Evolutionary conservation across 768 basidiomycete genomes (phyloP).

Genomic region (Leucocoprinus birnbaumii): DNA sequence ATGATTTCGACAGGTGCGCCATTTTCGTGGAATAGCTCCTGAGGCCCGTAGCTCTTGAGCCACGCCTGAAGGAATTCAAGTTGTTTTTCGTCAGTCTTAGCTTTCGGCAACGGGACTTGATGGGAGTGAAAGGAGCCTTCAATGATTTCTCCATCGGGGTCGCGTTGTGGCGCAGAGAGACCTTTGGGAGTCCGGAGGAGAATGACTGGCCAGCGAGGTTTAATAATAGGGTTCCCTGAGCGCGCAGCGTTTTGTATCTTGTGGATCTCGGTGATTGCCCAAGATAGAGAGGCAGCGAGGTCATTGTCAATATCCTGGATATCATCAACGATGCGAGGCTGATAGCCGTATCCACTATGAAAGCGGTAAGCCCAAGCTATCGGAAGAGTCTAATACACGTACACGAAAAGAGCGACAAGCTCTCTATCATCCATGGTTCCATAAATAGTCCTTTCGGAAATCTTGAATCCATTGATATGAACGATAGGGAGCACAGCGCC

Average conservation of each 20-base stretch:
- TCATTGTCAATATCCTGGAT: constrained; percentile 67
- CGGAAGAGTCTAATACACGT: constrained; percentile 15
- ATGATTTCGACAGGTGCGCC: constrained; percentile 55
- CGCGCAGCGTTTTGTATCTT: constrained; percentile 82
- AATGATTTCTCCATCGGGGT: constrained; percentile 62
- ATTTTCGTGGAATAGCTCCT: constrained; percentile 59
- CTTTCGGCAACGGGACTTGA: constrained; percentile 82
- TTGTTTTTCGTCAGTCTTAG: constrained; percentile 62
- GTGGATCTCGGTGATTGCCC: constrained; percentile 71
- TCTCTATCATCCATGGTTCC: constrained; percentile 92
- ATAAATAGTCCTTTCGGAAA: constrained; percentile 85
- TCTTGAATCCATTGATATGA: constrained; percentile 88
- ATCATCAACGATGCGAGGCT: constrained; percentile 78
- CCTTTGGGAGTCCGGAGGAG: constrained; percentile 88
- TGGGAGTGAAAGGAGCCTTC: constrained; percentile 85
- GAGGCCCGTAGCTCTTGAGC: constrained; percentile 69
- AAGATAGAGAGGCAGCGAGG: constrained; percentile 78
- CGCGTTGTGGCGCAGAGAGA: constrained; percentile 62
- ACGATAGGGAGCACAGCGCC: constrained; percentile 92
- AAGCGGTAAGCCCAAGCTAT: background rate
- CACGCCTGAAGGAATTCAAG: constrained; percentile 64
- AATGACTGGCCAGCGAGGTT: constrained; percentile 91
- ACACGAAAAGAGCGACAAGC: constrained; percentile 72
- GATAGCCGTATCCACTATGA: constrained; percentile 79
- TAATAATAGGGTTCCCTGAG: constrained; percentile 68